A percentile compares a stretch with the other conserved stretches of the same genome.
These are phyloP conservation scores for Blastobotrys serpentis DNA, from an alignment of 1,139 yeast species.

Conservation along the genomic window DNA sequence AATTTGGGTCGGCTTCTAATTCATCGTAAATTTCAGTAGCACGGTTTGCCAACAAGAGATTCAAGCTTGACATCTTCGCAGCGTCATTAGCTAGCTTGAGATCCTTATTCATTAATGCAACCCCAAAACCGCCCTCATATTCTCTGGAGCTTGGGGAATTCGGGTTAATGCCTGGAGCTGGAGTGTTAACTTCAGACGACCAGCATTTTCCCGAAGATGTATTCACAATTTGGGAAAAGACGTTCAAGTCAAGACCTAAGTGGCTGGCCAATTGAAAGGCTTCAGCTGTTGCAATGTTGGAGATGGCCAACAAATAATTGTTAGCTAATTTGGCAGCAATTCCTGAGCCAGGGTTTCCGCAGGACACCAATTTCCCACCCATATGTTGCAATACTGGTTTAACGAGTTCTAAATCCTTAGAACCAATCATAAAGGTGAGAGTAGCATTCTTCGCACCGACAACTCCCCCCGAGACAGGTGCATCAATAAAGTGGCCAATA, in stretches of 20 bases:
- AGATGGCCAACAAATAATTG: slow-evolving; percentile 57
- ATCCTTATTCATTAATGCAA: slow-evolving; percentile 56
- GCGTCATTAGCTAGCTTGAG: slow-evolving; percentile 54
- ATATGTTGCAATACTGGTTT: slow-evolving; percentile 43
- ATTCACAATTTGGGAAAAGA: slow-evolving; percentile 53
- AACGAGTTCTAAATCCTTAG: slow-evolving; percentile 21
- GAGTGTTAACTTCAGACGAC: slow-evolving; percentile 62
- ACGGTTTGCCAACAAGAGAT: slow-evolving; percentile 32
- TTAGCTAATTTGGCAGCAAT: slow-evolving; percentile 60
- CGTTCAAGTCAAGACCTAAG: slow-evolving; percentile 50
- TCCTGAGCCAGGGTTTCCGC: slow-evolving; percentile 59
- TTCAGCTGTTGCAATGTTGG: slow-evolving; percentile 60
- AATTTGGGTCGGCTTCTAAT: slow-evolving; percentile 29
- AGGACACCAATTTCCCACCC: slow-evolving; percentile 56
- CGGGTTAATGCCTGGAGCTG: slow-evolving; percentile 54
- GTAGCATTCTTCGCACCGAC: slow-evolving; percentile 59
- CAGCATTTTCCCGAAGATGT: slow-evolving; percentile 62
- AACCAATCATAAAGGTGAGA: slow-evolving; percentile 57
- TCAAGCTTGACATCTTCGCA: slow-evolving; percentile 38
- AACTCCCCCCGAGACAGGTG: slow-evolving; percentile 65
- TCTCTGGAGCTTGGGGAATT: slow-evolving; percentile 49
- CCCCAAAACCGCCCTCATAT: slow-evolving; percentile 55
- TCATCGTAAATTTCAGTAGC: slow-evolving; percentile 34
- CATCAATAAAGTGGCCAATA: slow-evolving; percentile 47
- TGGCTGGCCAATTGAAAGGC: slow-evolving; percentile 59